phyloP scores from a whole-genome alignment of 2,329 filamentous ascomycete genomes.

The Trichophyton rubrum region DNA sequence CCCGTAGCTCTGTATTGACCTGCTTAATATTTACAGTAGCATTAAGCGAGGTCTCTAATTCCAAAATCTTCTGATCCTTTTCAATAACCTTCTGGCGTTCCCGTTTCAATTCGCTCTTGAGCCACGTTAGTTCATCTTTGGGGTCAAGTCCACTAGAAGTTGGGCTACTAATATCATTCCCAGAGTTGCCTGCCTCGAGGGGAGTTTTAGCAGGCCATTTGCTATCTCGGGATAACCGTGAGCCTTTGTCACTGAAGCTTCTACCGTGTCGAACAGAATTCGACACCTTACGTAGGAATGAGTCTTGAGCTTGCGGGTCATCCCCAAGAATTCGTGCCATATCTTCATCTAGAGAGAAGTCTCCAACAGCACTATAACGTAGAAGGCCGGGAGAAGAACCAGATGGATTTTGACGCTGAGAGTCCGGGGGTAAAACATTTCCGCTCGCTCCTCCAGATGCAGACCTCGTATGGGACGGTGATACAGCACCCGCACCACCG shows the following conservation, averaged over 20 bases:
- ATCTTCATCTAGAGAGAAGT: constrained; percentile 92
- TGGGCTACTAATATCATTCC: constrained; percentile 59
- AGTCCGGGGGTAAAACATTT: constrained; percentile 3
- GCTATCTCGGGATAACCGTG: constrained; percentile 46
- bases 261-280: constrained; percentile 89
- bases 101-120: constrained; percentile 60
- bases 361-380: constrained; percentile 63
- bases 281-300: constrained; percentile 75
- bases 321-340: constrained; percentile 76
- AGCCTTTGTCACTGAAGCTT: constrained; percentile 62
- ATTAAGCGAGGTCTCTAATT: constrained; percentile 53
- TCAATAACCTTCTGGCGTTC: constrained; percentile 78
- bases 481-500: background rate
- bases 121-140: constrained; percentile 50
- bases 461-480: constrained; percentile 7
- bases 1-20: constrained; percentile 73
- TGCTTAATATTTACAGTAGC: constrained; percentile 53
- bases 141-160: constrained; percentile 47
- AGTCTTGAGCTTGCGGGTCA: constrained; percentile 52
- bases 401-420: constrained; percentile 24
- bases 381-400: constrained; percentile 55
- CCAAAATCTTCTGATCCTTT: constrained; percentile 72
- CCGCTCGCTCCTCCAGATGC: constrained; percentile 5
- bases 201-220: constrained; percentile 57
- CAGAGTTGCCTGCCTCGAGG: constrained; percentile 37